phyloP scores from a whole-genome alignment of 108 stramenopile species.

The Pseudonitzschia pungens region DNA sequence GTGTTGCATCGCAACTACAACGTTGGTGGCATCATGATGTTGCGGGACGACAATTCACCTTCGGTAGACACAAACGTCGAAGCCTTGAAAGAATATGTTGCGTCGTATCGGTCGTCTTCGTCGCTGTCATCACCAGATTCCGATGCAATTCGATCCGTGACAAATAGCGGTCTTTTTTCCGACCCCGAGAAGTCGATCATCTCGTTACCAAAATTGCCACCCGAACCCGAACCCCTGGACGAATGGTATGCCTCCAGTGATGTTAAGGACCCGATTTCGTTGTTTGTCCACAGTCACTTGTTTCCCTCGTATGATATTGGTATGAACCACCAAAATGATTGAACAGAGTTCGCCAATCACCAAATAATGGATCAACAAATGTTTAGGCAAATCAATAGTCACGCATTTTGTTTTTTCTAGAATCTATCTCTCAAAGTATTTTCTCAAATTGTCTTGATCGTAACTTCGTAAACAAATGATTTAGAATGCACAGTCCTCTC shows the following conservation, averaged over 20 bases:
- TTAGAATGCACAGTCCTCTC: no score
- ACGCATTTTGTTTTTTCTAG: no score
- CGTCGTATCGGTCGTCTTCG: not conserved
- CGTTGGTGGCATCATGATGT: constrained; percentile 73
- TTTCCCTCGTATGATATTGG: not conserved
- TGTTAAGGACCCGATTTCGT: constrained; percentile 30
- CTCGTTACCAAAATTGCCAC: constrained; percentile 68
- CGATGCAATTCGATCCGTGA: not conserved
- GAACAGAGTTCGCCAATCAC: no score
- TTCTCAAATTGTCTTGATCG: no score
- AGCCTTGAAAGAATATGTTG: constrained; percentile 62
- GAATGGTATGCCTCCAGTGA: constrained; percentile 62
- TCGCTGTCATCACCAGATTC: not conserved
- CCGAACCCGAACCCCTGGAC: constrained; percentile 66
- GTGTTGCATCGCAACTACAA: constrained; percentile 81
- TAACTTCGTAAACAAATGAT: no score
- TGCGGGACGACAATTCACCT: constrained; percentile 44
- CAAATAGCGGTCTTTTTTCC: constrained; percentile 29
- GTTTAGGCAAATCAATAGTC: no score
- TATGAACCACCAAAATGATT: not conserved
- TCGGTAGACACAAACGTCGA: constrained; percentile 35
- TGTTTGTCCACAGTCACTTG: constrained; percentile 33
- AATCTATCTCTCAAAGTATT: no score
- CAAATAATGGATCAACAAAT: no score
- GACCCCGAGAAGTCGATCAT: constrained; percentile 56